Base-by-base conservation (phyloP, 495 filamentous ascomycete species). In the Penicillium dipodomyicola region DNA sequence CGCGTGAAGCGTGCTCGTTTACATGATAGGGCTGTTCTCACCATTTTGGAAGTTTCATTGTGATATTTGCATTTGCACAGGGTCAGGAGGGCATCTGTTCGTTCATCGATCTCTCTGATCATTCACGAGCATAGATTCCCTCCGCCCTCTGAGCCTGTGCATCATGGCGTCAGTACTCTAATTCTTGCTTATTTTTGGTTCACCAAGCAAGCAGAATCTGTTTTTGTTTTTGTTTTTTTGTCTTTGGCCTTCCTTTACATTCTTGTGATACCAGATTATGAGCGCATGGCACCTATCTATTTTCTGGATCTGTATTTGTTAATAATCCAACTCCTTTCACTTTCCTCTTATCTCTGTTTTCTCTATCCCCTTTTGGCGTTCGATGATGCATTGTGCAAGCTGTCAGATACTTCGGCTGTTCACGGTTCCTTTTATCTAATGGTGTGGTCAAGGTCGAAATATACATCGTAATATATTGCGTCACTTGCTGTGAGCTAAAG, bases 201-300 rank as follows among this genome's bases (percentile, higher is more conserved):
- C 56, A 35, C 22, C n/a, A 39, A 47, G 43, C 27, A 45, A 35
- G 33, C 30, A 12, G 22, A 23, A 46, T 39, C 20, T 59, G 46
- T 39, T 39, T n/a, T 35, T 19, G 47, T 59, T 23, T 56, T 22
- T 20, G 43, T 27, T 12, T 35, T 30, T 37, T 27, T 12, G 23
- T 25, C 32, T 37, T 52, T 37, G 48, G 39, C 49, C 17, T 58
- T 54, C 57, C 53, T 54, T 49, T 54, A 19, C 49, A 35, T 58
- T 51, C 60, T 58, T 60, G 63, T 64, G 69, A 75, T 73, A 75
- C 70, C 72, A 75, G 65, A 64, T 68, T 72, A 73, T 57, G 65
- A 70, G 67, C 71, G 49, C 43, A 41, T 52, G 71, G 71, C 47
- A 58, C 32, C 25, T 57, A 53, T 64, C 59, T 69, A 62, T 50